These are phyloP conservation scores for Gaertneriomyces sp. DNA, from an alignment of 192 early-diverging fungal species.

Conservation along the genomic window DNA sequence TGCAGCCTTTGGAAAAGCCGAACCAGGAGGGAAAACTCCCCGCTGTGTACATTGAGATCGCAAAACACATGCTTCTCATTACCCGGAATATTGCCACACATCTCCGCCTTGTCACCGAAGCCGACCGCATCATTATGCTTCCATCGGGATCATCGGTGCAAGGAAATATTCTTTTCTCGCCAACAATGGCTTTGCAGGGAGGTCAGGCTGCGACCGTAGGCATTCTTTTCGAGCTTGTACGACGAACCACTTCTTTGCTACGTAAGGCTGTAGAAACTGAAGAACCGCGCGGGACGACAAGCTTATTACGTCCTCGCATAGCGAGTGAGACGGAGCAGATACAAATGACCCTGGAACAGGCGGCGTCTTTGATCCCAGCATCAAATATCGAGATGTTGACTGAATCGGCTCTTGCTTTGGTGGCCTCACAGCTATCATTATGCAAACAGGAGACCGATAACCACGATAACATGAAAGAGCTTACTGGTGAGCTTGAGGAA, in stretches of 20 bases:
- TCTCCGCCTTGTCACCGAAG: conserved; percentile 14
- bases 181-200: conserved; percentile 23
- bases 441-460: conserved; percentile 5
- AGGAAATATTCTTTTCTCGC: conserved; percentile 1
- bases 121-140: conserved; percentile 3
- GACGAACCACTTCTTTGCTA: conserved; percentile 2
- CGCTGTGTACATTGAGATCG: neutral
- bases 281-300: too few relatives aligned
- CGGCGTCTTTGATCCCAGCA: conserved; percentile 2
- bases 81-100: conserved; percentile 17
- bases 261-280: neutral
- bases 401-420: conserved; percentile 12
- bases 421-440: conserved; percentile 15
- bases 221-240: conserved; percentile 16
- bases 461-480: conserved; percentile 19
- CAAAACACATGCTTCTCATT: conserved; percentile 15
- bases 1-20: neutral
- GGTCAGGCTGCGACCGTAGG: conserved; percentile 27
- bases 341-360: conserved; percentile 8
- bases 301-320: too few relatives aligned
- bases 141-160: neutral
- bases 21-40: neutral
- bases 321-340: neutral
- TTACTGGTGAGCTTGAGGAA: conserved; percentile 15
- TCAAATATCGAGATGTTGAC: conserved; percentile 9